phyloP scores from a whole-genome alignment of 139 green algal genomes.

The Auxenochlorella pyrenoidosa region DNA sequence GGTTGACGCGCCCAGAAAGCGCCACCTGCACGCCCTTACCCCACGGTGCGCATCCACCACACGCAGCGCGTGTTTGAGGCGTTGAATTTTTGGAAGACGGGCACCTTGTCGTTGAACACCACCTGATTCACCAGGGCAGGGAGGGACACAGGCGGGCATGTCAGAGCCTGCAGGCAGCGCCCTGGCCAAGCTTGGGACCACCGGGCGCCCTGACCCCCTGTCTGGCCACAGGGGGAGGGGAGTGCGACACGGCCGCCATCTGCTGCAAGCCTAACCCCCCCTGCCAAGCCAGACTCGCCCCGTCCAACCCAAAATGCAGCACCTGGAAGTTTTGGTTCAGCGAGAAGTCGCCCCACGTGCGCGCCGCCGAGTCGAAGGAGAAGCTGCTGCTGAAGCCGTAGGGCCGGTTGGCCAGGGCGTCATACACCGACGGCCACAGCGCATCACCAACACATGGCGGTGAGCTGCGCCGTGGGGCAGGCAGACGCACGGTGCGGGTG shows the following conservation, averaged over 20 bases:
- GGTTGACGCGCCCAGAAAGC: too few species aligned
- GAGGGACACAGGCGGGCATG: too few species aligned
- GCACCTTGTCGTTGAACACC: background rate
- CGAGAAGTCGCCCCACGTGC: background rate
- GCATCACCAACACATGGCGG: background rate
- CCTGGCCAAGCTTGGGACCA: too few species aligned
- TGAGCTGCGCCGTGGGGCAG: background rate
- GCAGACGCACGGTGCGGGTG: too few species aligned
- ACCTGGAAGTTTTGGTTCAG: background rate
- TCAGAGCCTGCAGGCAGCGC: too few species aligned
- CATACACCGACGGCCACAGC: background rate
- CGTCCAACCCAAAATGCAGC: too few species aligned
- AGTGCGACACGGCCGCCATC: too few species aligned
- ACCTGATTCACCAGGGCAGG: background rate
- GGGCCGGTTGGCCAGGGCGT: background rate
- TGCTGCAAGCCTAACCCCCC: too few species aligned
- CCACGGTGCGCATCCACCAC: conserved; percentile 1
- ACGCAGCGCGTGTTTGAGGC: background rate
- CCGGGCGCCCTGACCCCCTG: too few species aligned
- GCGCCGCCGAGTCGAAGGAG: background rate
- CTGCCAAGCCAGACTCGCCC: too few species aligned
- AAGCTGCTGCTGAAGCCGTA: background rate
- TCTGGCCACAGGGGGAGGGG: too few species aligned
- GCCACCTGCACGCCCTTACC: background rate
- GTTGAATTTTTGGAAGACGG: background rate